These are phyloP conservation scores for Diaporthe ampelina DNA, from an alignment of 2,329 filamentous ascomycete genomes.

Conservation along the genomic window DNA sequence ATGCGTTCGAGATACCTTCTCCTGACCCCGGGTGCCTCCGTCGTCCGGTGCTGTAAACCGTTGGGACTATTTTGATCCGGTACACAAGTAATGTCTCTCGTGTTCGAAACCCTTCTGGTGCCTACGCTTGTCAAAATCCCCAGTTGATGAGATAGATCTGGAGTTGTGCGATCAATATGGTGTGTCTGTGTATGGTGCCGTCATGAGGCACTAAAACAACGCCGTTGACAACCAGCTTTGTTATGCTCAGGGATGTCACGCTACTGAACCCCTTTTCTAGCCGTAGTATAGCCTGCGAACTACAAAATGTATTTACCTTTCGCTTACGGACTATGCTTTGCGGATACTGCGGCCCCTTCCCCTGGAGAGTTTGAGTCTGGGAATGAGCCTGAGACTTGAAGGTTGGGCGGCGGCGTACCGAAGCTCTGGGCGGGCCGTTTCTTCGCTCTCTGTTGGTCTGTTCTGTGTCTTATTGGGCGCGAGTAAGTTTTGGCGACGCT, in stretches of 20 bases:
- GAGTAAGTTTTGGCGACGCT: conserved; percentile 13
- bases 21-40: neutral
- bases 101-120: neutral
- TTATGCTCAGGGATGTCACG: neutral
- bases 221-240: neutral
- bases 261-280: conserved; percentile 13
- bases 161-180: neutral
- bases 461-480: conserved; percentile 7
- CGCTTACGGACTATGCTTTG: conserved; percentile 11
- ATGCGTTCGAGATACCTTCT: neutral
- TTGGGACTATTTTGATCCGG: neutral
- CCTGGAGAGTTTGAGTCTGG: conserved; percentile 6
- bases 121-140: neutral
- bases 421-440: conserved; percentile 25
- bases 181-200: neutral
- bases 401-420: conserved; percentile 18
- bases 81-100: neutral
- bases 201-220: neutral
- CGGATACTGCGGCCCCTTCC: neutral
- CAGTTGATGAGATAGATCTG: neutral
- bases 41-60: neutral
- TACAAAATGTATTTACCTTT: conserved; percentile 1
- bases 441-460: neutral
- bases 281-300: neutral
- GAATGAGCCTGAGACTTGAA: neutral